These are phyloP conservation scores for Venturia effusa DNA, from an alignment of 2,329 filamentous ascomycete species.

Conservation along the genomic window DNA sequence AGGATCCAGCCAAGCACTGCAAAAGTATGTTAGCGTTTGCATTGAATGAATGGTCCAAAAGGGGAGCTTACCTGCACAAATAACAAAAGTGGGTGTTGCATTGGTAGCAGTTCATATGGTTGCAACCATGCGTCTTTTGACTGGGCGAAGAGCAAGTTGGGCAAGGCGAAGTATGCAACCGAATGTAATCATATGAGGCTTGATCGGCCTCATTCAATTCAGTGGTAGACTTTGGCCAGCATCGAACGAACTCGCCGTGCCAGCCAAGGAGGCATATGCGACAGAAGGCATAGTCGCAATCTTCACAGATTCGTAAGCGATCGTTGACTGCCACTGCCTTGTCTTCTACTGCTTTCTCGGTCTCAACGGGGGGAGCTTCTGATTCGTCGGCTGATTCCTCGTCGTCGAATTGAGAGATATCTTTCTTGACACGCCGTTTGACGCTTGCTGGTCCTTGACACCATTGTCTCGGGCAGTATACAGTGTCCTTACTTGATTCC, in stretches of 20 bases:
- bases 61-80: slow-evolving; percentile 30
- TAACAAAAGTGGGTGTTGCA: slow-evolving; percentile 95
- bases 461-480: slow-evolving; percentile 88
- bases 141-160: slow-evolving; percentile 76
- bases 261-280: slow-evolving; percentile 64
- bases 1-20: slow-evolving; percentile 64
- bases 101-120: slow-evolving; percentile 89
- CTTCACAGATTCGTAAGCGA: slow-evolving; percentile 72
- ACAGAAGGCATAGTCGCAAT: slow-evolving; percentile 86
- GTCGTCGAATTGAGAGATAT: not conserved
- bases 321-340: slow-evolving; percentile 32
- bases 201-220: slow-evolving; percentile 78
- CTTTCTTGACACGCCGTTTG: slow-evolving; percentile 30
- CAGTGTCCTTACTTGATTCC: slow-evolving; percentile 80
- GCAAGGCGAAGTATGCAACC: slow-evolving; percentile 72
- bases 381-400: not conserved
- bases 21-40: slow-evolving; percentile 39
- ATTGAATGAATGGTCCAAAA: slow-evolving; percentile 65
- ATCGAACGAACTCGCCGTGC: slow-evolving; percentile 81
- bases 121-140: slow-evolving; percentile 89
- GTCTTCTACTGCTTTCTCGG: slow-evolving; percentile 12
- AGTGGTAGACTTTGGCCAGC: slow-evolving; percentile 51
- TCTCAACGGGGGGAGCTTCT: not conserved
- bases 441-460: slow-evolving; percentile 77
- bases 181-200: slow-evolving; percentile 75